Evolutionary conservation across 768 basidiomycete species (phyloP).

Genomic region (Auricularia cornea): DNA sequence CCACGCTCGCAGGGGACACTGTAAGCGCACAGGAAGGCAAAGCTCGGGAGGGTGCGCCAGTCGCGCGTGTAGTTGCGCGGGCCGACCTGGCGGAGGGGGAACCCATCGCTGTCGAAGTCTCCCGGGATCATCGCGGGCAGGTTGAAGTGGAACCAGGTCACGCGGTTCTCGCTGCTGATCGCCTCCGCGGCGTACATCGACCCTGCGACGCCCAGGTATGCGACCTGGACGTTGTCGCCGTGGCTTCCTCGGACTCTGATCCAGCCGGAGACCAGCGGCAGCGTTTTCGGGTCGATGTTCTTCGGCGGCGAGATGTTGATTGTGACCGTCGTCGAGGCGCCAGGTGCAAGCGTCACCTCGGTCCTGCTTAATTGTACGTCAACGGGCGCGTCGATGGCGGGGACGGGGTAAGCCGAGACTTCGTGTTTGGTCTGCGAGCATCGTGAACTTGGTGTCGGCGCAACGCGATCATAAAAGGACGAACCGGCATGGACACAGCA

Average conservation of each 20-base stretch:
- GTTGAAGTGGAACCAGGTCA: not conserved
- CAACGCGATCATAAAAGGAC: too few relatives aligned
- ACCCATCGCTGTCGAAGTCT: not conserved
- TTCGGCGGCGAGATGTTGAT: conserved; percentile 18
- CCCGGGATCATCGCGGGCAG: not conserved
- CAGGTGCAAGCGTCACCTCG: conserved; percentile 16
- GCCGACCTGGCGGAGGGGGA: not conserved
- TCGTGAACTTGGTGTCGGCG: not conserved
- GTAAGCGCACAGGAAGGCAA: not conserved
- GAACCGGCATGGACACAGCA: too few relatives aligned
- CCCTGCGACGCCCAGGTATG: conserved; percentile 1
- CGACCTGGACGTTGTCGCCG: conserved; percentile 1
- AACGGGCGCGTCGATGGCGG: not conserved
- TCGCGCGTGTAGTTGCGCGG: not conserved
- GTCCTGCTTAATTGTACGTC: not conserved
- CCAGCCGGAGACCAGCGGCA: conserved; percentile 29
- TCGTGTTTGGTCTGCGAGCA: too few relatives aligned
- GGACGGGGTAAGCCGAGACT: not conserved
- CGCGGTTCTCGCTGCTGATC: not conserved
- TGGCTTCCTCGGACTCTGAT: conserved; percentile 13
- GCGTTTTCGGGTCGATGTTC: conserved; percentile 9
- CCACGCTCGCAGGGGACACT: too few relatives aligned
- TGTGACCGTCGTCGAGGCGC: conserved; percentile 15
- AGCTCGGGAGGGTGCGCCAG: not conserved
- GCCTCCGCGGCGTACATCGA: not conserved